A percentile compares a stretch with the other conserved stretches of the same genome.
Evolutionary conservation across 768 basidiomycete species (phyloP).

Genomic region (Psilocybe cyanescens): DNA sequence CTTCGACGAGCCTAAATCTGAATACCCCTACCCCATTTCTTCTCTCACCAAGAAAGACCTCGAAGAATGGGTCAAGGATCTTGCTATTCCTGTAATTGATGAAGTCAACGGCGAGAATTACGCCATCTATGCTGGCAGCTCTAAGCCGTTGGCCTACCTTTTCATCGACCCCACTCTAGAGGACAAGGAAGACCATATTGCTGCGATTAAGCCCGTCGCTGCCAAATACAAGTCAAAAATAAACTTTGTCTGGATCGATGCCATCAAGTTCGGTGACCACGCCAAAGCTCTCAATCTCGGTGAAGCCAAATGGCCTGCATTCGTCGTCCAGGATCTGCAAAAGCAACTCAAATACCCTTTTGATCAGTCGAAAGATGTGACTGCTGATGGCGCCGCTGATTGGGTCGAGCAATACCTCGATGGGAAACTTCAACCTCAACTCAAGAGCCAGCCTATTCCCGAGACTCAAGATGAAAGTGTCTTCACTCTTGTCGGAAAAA

Average conservation of each 20-base stretch:
- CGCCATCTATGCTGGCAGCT: slow-evolving; percentile 75
- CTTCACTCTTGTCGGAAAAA: slow-evolving; percentile 82
- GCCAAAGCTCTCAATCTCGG: slow-evolving; percentile 90
- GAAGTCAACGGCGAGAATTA: slow-evolving; percentile 97
- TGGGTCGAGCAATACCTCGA: slow-evolving; percentile 69
- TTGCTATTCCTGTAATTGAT: slow-evolving; percentile 87
- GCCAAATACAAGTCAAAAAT: slow-evolving; percentile 81
- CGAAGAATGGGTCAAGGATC: slow-evolving; percentile 77
- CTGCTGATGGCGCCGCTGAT: slow-evolving; percentile 55
- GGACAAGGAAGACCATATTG: slow-evolving; percentile 66
- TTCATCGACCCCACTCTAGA: slow-evolving; percentile 85
- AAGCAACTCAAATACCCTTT: slow-evolving; percentile 90
- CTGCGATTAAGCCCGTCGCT: slow-evolving; percentile 75
- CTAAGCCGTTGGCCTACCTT: slow-evolving; percentile 91
- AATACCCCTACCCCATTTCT: slow-evolving; percentile 67
- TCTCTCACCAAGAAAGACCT: slow-evolving; percentile 65
- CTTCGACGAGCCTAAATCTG: slow-evolving; percentile 83
- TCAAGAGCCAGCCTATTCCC: slow-evolving; percentile 92
- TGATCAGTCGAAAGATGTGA: slow-evolving; percentile 67
- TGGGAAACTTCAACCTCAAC: slow-evolving; percentile 76
- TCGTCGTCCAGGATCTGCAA: slow-evolving; percentile 87
- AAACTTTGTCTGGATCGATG: slow-evolving; percentile 99
- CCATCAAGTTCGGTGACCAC: slow-evolving; percentile 93
- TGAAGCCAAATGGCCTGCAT: slow-evolving; percentile 89
- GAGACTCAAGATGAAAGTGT: slow-evolving; percentile 83